A percentile compares a stretch with the other conserved stretches of the same genome.
These are phyloP conservation scores for Saccharomycopsis selenospora DNA, from an alignment of 805 yeast genomes.

Conservation along the genomic window DNA sequence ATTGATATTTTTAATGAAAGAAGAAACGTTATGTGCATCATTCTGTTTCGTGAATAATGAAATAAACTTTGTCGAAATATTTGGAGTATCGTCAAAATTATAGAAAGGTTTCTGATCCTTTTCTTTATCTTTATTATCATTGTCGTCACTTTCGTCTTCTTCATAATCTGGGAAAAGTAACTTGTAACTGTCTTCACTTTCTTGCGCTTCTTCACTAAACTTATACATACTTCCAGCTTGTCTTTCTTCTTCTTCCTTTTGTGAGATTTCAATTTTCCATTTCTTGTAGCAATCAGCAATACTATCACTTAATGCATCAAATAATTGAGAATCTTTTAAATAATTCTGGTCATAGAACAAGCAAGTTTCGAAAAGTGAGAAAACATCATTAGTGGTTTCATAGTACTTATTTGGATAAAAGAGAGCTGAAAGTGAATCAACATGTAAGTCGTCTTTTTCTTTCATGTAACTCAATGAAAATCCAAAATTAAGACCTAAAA, in stretches of 20 bases:
- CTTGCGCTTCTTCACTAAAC: conserved; percentile 19
- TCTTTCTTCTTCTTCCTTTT: conserved; percentile 11
- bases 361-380: conserved; percentile 8
- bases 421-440: conserved; percentile 13
- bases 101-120: not conserved
- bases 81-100: conserved; percentile 4
- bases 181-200: conserved; percentile 17
- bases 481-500: conserved; percentile 19
- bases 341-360: conserved; percentile 4
- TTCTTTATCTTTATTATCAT: not conserved
- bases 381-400: conserved; percentile 4
- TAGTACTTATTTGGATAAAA: conserved; percentile 5
- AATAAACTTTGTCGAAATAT: conserved; percentile 8
- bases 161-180: conserved; percentile 19
- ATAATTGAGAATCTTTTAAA: not conserved
- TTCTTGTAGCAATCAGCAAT: conserved; percentile 9
- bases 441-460: not conserved
- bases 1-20: not conserved
- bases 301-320: conserved; percentile 1
- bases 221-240: conserved; percentile 12
- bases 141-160: conserved; percentile 2
- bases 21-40: not conserved
- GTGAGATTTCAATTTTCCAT: conserved; percentile 13
- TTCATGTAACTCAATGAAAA: conserved; percentile 13
- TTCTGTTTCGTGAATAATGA: not conserved